Conservation (phyloP, 768 basidiomycete genomes). For the Mycena kentingensis region DNA sequence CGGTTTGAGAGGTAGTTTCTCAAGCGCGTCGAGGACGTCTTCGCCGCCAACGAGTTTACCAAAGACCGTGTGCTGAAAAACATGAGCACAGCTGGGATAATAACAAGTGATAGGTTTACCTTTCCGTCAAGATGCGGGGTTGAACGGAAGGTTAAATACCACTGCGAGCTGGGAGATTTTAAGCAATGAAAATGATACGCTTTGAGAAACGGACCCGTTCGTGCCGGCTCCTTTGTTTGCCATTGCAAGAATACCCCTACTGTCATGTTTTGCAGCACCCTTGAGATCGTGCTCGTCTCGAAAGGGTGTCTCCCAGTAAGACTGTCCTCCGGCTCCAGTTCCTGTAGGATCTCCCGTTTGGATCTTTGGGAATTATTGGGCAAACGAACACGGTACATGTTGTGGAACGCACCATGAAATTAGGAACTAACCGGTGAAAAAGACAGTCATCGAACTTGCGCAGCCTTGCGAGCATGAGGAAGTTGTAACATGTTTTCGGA, state of each 20-base stretch:
- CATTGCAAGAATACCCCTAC: slow-evolving; percentile 87
- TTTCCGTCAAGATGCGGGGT: slow-evolving; percentile 88
- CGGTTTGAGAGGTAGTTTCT: slow-evolving; percentile 76
- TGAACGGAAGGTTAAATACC: slow-evolving; percentile 86
- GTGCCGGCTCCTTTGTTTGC: slow-evolving; percentile 92
- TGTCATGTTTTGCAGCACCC: slow-evolving; percentile 85
- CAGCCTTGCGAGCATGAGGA: slow-evolving; percentile 86
- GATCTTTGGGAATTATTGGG: slow-evolving; percentile 50
- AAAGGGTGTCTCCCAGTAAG: slow-evolving; percentile 94
- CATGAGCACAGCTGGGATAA: no score
- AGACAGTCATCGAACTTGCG: slow-evolving; percentile 89
- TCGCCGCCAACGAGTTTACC: slow-evolving; percentile 97
- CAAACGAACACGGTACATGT: slow-evolving; percentile 6
- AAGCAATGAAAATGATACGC: background rate
- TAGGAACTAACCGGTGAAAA: slow-evolving; percentile 92
- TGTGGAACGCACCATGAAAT: slow-evolving; percentile 76
- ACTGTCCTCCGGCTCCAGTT: slow-evolving; percentile 90
- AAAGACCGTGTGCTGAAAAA: slow-evolving; percentile 95
- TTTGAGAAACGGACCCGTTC: slow-evolving; percentile 61
- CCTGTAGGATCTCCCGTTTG: slow-evolving; percentile 98
- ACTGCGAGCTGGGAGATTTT: slow-evolving; percentile 69
- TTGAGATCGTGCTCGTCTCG: slow-evolving; percentile 91
- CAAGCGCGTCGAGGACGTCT: slow-evolving; percentile 82
- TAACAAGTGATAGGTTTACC: no score
- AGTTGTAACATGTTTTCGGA: slow-evolving; percentile 98